Evolutionary conservation across 2,329 filamentous ascomycete species (phyloP), one percentile per base, ranked within the genome.

Genomic region (Didymosphaeria variabile): DNA sequence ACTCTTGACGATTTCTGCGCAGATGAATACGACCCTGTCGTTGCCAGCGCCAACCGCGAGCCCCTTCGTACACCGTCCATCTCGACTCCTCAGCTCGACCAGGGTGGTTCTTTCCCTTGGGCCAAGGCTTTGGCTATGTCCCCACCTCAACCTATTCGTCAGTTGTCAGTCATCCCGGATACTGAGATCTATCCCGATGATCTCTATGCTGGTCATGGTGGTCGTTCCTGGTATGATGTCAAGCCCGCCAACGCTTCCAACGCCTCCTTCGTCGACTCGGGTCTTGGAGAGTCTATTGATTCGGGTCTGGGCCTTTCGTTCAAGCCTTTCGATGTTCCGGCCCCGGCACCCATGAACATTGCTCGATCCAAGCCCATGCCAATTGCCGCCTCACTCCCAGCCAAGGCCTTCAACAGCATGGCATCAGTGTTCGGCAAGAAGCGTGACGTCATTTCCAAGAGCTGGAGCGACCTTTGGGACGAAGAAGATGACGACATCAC

Each of bases 391-490:
- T 91, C 91, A 15, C 88, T 95, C 74, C 90, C 92, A 0, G 82
- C 77, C 61, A 87, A 87, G 68, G 84, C 88, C 64, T 83, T 90
- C 68, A 84, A 87, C 57, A 89, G 91, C 63, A 90, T 94, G 85
- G 89, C 91, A 5, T 87, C 90, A 74, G 87, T 94, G 54, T 94
- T 97, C 75, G 92, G 91, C 55, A 89, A 89, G 73, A 88, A 91
- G 76, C 87, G 88, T 64, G 91, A 94, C 49, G 83, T 86, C 51
- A 92, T 96, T 51, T 97, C 95, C 59, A 98, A 98, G 90, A 98
- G 95, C 84, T 99, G 95, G 95, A 97, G 94, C 73, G 95, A 99
- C 78, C 88, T 98, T 78, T 97, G 93, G 90, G 94, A 98, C 61
- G 94, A 98, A 78, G 94, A 98, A 76, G 94, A 98, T 57, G 93